These are phyloP conservation scores for Gliomastix tumulicola DNA, from an alignment of 2,329 filamentous ascomycete species.

Conservation along the genomic window DNA sequence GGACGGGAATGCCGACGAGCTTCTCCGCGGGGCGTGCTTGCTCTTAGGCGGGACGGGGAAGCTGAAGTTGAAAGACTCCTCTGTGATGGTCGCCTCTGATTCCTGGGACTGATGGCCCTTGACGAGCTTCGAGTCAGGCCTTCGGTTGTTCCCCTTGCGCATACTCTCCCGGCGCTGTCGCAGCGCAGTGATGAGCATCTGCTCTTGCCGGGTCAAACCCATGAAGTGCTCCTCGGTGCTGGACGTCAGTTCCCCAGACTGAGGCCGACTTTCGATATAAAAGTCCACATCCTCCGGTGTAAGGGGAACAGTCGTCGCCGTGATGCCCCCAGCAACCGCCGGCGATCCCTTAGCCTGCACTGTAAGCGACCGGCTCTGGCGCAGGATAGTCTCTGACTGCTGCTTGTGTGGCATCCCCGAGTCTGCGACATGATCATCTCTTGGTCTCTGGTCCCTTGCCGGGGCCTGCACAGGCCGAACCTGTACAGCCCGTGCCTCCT, in stretches of 20 bases:
- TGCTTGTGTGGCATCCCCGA: no score
- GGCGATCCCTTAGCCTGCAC: no score
- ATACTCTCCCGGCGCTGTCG: conserved; percentile 50
- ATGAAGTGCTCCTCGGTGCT: conserved; percentile 37
- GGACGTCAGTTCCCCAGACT: no score
- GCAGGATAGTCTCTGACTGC: no score
- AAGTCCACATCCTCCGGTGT: no score
- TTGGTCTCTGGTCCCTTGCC: no score
- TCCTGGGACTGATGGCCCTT: conserved; percentile 18
- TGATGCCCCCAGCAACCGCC: no score
- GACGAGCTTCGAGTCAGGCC: conserved; percentile 8
- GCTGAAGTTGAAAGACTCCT: conserved; percentile 21
- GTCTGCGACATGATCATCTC: no score
- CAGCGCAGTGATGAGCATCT: conserved; percentile 50
- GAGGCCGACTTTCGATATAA: no score
- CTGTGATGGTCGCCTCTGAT: conserved; percentile 20
- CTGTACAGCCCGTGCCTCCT: conserved; percentile 32
- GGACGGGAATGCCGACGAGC: neutral
- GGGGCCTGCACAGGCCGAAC: no score
- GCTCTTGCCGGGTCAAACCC: conserved; percentile 51
- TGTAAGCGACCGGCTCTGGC: no score
- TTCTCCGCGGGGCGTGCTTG: conserved; percentile 1
- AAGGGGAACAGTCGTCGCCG: no score
- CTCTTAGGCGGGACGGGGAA: conserved; percentile 22
- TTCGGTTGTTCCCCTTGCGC: conserved; percentile 30